A percentile compares a stretch with the other conserved stretches of the same genome.
Evolutionary conservation across 225 moss, liverwort and hornwort species (phyloP).

Genomic region (Antitrichia curtipendula): DNA sequence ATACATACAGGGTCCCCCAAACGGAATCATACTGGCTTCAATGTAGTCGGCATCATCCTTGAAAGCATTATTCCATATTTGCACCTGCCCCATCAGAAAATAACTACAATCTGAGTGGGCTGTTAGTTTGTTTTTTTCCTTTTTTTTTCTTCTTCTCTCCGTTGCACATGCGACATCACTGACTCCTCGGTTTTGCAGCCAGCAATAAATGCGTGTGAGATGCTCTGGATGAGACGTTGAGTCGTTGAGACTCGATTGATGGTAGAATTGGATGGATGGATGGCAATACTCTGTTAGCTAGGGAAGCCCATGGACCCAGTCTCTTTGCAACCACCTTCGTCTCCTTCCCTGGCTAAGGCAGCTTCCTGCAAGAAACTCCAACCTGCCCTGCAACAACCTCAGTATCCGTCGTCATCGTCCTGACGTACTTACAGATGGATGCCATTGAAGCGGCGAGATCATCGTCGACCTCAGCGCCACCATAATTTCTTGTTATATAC

Average conservation of each 20-base stretch:
- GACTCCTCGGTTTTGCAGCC: not conserved
- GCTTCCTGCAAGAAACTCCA: slow-evolving; percentile 34
- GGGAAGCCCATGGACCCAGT: not conserved
- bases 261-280: slow-evolving; percentile 4
- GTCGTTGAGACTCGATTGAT: not conserved
- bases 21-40: not conserved
- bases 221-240: slow-evolving; percentile 19
- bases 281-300: slow-evolving; percentile 1
- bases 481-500: not conserved
- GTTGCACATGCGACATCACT: not conserved
- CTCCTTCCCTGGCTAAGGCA: slow-evolving; percentile 6
- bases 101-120: not conserved
- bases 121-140: not conserved
- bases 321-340: slow-evolving; percentile 32
- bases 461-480: not conserved
- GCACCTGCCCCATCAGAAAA: not conserved
- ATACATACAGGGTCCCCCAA: too few species aligned
- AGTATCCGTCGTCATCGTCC: not conserved
- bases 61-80: not conserved
- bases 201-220: slow-evolving; percentile 12
- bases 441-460: not conserved
- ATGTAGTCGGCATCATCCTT: not conserved
- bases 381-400: slow-evolving; percentile 21
- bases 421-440: slow-evolving; percentile 3
- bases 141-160: not conserved